phyloP scores from a whole-genome alignment of 1,284 basidiomycete genomes.

The Stereum hirsutum region DNA sequence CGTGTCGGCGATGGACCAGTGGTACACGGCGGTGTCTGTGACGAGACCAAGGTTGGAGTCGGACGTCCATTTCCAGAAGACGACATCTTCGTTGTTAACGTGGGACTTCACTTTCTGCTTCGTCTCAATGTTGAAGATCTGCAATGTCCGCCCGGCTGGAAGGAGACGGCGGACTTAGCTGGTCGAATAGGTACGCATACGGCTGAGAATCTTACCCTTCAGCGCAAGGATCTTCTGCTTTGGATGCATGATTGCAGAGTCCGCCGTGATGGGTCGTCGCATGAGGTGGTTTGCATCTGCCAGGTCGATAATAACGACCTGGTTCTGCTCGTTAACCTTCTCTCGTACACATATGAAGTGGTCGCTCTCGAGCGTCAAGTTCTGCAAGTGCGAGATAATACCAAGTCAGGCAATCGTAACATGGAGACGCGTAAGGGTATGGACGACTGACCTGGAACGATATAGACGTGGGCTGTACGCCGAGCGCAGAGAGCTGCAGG shows the following conservation, averaged over 20 bases:
- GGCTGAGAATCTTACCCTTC: conserved; percentile 52
- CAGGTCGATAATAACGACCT: conserved; percentile 97
- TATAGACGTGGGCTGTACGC: conserved; percentile 93
- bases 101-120: conserved; percentile 98
- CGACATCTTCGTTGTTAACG: conserved; percentile 88
- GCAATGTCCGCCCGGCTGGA: conserved; percentile 88
- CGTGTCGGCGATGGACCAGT: conserved; percentile 80
- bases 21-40: conserved; percentile 89
- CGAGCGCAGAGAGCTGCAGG: conserved; percentile 90
- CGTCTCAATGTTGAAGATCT: conserved; percentile 97
- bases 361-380: conserved; percentile 93
- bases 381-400: too few species aligned
- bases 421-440: conserved; percentile 12
- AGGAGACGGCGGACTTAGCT: conserved; percentile 2
- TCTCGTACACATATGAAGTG: conserved; percentile 93
- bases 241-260: conserved; percentile 99
- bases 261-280: conserved; percentile 92
- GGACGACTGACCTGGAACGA: conserved; percentile 78
- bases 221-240: conserved; percentile 95
- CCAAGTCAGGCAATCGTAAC: too few species aligned
- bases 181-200: neutral
- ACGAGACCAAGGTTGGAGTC: conserved; percentile 91
- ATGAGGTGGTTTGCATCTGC: conserved; percentile 94
- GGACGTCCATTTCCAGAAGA: conserved; percentile 99
- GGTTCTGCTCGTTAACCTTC: conserved; percentile 85